A percentile compares a stretch with the other conserved stretches of the same genome.
Conservation (phyloP, 108 stramenopile species). For the Fistulifera solaris region DNA sequence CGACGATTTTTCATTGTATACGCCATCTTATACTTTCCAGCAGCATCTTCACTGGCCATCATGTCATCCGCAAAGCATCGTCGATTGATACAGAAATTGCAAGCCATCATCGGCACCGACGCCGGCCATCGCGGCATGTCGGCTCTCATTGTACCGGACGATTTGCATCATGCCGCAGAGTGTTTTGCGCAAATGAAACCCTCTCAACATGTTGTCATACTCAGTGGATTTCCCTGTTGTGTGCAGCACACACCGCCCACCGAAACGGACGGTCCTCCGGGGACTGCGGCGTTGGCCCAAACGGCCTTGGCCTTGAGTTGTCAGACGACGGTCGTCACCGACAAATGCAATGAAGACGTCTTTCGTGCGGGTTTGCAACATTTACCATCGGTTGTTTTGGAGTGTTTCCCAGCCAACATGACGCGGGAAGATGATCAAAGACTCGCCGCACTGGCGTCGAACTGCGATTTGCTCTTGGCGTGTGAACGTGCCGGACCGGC, state of each 20-base stretch:
- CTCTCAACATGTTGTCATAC: slow-evolving; percentile 33
- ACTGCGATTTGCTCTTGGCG: slow-evolving; percentile 45
- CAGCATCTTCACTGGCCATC: too few relatives aligned
- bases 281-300: slow-evolving; percentile 50
- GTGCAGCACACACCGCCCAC: slow-evolving; percentile 57
- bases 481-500: slow-evolving; percentile 78
- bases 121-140: slow-evolving; percentile 63
- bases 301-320: slow-evolving; percentile 47
- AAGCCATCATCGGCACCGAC: slow-evolving; percentile 50
- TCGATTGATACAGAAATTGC: slow-evolving; percentile 12
- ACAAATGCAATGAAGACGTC: slow-evolving; percentile 55
- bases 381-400: slow-evolving; percentile 19
- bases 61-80: too few relatives aligned
- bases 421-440: slow-evolving; percentile 34
- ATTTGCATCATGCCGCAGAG: slow-evolving; percentile 21
- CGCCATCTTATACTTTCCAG: too few relatives aligned
- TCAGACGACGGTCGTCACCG: slow-evolving; percentile 45
- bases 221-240: slow-evolving; percentile 82
- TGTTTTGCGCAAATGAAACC: slow-evolving; percentile 1
- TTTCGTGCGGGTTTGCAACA: slow-evolving; percentile 26
- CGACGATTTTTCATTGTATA: too few relatives aligned
- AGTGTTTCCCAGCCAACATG: slow-evolving; percentile 36
- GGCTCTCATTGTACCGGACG: slow-evolving; percentile 39
- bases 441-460: slow-evolving; percentile 24
- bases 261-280: slow-evolving; percentile 84